These are phyloP conservation scores for Suillus hirtellus DNA, from an alignment of 768 basidiomycete genomes.

Conservation along the genomic window DNA sequence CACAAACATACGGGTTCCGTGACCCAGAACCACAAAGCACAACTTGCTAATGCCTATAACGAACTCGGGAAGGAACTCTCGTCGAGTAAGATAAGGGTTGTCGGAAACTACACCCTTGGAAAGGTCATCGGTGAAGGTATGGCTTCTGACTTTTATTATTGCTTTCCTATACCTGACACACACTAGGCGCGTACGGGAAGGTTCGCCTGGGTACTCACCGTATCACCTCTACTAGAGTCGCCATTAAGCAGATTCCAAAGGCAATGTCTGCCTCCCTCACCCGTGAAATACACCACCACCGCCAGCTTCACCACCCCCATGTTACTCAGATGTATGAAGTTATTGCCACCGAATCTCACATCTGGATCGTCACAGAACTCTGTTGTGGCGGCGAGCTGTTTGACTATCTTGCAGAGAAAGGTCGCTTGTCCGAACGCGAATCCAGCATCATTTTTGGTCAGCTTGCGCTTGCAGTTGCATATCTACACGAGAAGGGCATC, in stretches of 20 bases:
- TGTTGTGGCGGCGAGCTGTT: slow-evolving; percentile 97
- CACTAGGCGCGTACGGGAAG: slow-evolving; percentile 88
- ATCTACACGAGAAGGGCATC: slow-evolving; percentile 89
- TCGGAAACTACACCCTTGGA: slow-evolving; percentile 93
- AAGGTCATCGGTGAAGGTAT: slow-evolving; percentile 94
- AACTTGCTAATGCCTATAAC: slow-evolving; percentile 94
- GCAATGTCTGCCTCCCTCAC: slow-evolving; percentile 88
- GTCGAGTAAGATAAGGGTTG: slow-evolving; percentile 85
- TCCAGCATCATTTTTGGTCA: slow-evolving; percentile 92
- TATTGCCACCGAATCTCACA: slow-evolving; percentile 91
- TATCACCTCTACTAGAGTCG: slow-evolving; percentile 86
- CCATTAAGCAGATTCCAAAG: slow-evolving; percentile 98
- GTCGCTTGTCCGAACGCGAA: slow-evolving; percentile 83
- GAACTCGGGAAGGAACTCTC: slow-evolving; percentile 95
- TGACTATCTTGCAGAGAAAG: slow-evolving; percentile 96
- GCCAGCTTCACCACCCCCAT: slow-evolving; percentile 93
- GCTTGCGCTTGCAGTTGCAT: slow-evolving; percentile 88
- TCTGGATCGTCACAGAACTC: slow-evolving; percentile 97
- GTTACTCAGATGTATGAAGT: slow-evolving; percentile 97
- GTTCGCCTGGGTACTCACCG: slow-evolving; percentile 94
- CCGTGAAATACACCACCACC: slow-evolving; percentile 97
- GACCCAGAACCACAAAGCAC: slow-evolving; percentile 77
- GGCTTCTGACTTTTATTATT: slow-evolving; percentile 19
- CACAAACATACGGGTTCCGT: slow-evolving; percentile 65
- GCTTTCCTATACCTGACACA: slow-evolving; percentile 12